Percentiles rank a stretch among this genome's conserved stretches.
Conservation (phyloP, 352 stramenopile species). For the Globisporangium parvum region DNA sequence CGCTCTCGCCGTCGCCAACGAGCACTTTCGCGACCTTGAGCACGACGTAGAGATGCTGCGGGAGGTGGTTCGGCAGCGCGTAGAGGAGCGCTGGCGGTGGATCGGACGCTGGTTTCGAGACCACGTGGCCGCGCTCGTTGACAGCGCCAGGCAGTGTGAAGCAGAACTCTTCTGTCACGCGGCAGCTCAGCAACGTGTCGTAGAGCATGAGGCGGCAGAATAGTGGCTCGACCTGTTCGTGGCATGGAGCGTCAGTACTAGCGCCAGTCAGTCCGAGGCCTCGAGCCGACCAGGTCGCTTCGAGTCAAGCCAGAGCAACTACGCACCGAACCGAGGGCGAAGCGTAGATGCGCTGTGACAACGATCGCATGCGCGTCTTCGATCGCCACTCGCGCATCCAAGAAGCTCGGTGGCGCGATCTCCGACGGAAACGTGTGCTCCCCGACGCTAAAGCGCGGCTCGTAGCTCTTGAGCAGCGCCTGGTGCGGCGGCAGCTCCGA, state of each 20-base stretch:
- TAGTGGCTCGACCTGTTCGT: constrained; percentile 48
- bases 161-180: constrained; percentile 60
- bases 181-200: constrained; percentile 41
- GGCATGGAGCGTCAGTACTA: neutral
- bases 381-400: constrained; percentile 40
- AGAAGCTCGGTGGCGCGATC: constrained; percentile 25
- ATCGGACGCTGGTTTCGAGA: neutral
- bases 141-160: constrained; percentile 33
- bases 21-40: constrained; percentile 66
- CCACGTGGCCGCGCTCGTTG: constrained; percentile 7
- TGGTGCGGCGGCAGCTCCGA: constrained; percentile 13
- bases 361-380: constrained; percentile 47
- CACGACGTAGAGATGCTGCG: constrained; percentile 50
- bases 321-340: constrained; percentile 47
- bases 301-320: neutral
- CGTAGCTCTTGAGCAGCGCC: constrained; percentile 59
- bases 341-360: constrained; percentile 32
- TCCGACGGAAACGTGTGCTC: constrained; percentile 46
- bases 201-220: constrained; percentile 58
- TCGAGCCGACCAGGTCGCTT: neutral
- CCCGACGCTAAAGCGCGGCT: constrained; percentile 33
- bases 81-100: constrained; percentile 43
- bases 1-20: constrained; percentile 42
- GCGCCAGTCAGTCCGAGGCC: neutral
- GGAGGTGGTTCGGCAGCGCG: constrained; percentile 36